phyloP scores from a whole-genome alignment of 495 filamentous ascomycete genomes.

The Hypoxylon trugodes region DNA sequence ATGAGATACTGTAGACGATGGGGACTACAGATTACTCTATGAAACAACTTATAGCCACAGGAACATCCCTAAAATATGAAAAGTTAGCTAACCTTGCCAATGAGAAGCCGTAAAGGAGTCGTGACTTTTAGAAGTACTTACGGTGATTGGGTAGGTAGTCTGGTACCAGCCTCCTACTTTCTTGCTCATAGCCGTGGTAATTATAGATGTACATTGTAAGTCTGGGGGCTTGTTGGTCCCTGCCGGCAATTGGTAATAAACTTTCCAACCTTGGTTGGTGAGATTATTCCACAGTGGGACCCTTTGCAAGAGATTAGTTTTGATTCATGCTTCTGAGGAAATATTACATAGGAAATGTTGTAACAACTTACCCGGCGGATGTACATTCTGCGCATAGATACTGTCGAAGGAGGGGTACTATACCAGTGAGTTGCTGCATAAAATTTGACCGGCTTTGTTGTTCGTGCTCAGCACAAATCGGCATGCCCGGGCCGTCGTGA shows the following conservation, averaged over 20 bases:
- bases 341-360: neutral
- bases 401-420: neutral
- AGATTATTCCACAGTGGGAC: too few relatives aligned
- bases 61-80: conserved; percentile 14
- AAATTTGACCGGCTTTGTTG: neutral
- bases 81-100: too few relatives aligned
- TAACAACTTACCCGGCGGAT: neutral
- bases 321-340: too few relatives aligned
- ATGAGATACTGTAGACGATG: conserved; percentile 20
- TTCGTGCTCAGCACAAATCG: conserved; percentile 16
- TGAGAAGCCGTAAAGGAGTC: neutral
- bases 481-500: neutral
- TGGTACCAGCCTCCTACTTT: too few relatives aligned
- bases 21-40: conserved; percentile 10
- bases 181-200: too few relatives aligned
- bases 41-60: conserved; percentile 7
- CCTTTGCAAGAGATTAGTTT: too few relatives aligned
- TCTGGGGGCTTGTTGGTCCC: too few relatives aligned
- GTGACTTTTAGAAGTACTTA: neutral
- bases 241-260: neutral
- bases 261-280: neutral
- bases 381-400: conserved; percentile 4
- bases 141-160: too few relatives aligned
- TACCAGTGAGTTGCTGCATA: neutral
- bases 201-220: too few relatives aligned